Evolutionary conservation across 495 filamentous ascomycete genomes (phyloP), one percentile per base, ranked within the genome.

Genomic region (Thermochaetoides thermophila): DNA sequence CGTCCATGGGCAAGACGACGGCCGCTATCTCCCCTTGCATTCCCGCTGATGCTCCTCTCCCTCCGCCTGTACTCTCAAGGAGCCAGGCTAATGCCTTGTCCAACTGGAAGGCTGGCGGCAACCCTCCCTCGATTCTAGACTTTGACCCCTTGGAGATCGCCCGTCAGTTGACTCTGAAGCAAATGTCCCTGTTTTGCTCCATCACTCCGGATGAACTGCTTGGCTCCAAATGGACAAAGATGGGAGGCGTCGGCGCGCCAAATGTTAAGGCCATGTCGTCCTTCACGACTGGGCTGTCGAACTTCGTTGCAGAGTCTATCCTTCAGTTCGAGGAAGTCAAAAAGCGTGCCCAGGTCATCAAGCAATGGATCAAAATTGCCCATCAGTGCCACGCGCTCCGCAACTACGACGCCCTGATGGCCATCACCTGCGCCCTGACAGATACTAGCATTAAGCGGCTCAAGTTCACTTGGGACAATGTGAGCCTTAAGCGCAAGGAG

Each of bases 331-430:
- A 84, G 31, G 91, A 96, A 55, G 74, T 76, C 9, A 96, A 95
- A 65, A 91, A 84, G 60, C 74, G 91, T 21, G 89, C 91, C 2
- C 52, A 66, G 2, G 75, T 84, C 28, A 89, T 99, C 63, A 96
- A 99, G 63, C 85, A 95, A 45, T 99, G 91, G 91, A 82, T 93
- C 34, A 99, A 99, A 64, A 81, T 96, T 40, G 81, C 83, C 2
- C 74, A 78, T 49, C 80, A 78, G 40, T 94, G 84, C 46, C 63
- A 91, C 8, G 76, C 84, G 39, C 65, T 99, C 6, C 81, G 85
- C 56, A 99, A 99, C 59, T 99, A 96, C 52, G 86, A 96, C 48
- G 81, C 84, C 1, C 63, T 96, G 25, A 93, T 94, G 83, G 84
- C 87, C 9, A 93, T 99, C 48, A 82, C 92, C 49, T 94, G 86